Percentiles rank a stretch among this genome's conserved stretches.
Evolutionary conservation across 176 grass and related monocot genomes (phyloP).

Genomic region (Elymus sibiricus): DNA sequence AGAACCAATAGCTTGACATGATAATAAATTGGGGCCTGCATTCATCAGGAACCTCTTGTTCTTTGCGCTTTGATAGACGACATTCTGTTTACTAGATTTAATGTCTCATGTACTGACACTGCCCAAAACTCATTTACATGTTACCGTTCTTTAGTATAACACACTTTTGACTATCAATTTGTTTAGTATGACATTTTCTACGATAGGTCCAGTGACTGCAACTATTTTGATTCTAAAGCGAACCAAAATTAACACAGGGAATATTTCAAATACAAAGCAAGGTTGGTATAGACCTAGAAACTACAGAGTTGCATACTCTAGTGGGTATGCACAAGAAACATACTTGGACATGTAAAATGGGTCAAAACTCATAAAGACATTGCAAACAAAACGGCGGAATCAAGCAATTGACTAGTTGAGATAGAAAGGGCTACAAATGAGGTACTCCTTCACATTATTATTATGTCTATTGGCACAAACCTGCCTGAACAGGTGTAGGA

Average conservation of each 20-base stretch:
- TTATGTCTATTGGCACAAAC: neutral
- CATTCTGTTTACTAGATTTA: too few relatives aligned
- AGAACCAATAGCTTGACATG: neutral
- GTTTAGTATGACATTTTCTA: neutral
- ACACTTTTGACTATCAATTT: too few relatives aligned
- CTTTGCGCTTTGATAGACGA: too few relatives aligned
- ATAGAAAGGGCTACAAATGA: neutral
- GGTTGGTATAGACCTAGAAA: neutral
- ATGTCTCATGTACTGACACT: too few relatives aligned
- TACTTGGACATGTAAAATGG: neutral
- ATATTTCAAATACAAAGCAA: too few relatives aligned
- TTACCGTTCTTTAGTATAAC: too few relatives aligned
- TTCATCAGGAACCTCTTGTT: too few relatives aligned
- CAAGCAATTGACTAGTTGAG: neutral
- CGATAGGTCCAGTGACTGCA: neutral
- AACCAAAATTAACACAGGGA: neutral
- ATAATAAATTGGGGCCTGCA: too few relatives aligned
- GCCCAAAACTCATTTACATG: too few relatives aligned
- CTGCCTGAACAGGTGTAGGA: neutral
- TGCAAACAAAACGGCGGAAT: neutral
- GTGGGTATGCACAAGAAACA: neutral
- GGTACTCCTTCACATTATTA: neutral
- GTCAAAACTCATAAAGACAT: neutral
- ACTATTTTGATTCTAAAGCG: neutral
- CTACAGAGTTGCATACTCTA: neutral